These are phyloP conservation scores for Croton setiger DNA, from an alignment of 441 rosid species.

Conservation along the genomic window DNA sequence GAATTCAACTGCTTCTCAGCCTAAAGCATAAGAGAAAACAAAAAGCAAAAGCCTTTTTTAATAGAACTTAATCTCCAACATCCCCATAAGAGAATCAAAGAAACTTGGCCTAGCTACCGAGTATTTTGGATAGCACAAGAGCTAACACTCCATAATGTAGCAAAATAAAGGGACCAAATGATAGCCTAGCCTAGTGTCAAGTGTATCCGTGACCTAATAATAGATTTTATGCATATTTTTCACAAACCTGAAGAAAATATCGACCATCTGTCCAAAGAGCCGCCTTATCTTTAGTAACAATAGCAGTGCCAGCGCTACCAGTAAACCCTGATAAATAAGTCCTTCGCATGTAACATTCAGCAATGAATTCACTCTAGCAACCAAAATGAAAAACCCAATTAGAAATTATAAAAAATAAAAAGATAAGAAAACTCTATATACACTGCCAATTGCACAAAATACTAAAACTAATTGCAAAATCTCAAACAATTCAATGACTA, in stretches of 20 bases:
- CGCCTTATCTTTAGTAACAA: conserved; percentile 88
- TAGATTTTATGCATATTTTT: background rate
- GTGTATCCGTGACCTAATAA: too few species aligned
- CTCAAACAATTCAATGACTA: background rate
- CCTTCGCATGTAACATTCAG: conserved; percentile 87
- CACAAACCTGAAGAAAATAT: conserved; percentile 89
- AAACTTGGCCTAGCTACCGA: background rate
- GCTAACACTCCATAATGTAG: background rate
- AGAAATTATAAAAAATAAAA: background rate
- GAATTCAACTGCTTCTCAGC: conserved; percentile 86
- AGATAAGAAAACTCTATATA: background rate
- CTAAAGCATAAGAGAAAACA: conserved; percentile 36
- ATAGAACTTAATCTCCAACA: background rate
- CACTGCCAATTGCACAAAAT: background rate
- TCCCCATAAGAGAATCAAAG: background rate
- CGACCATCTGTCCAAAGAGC: conserved; percentile 99
- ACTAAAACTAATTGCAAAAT: background rate
- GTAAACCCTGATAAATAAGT: conserved; percentile 82
- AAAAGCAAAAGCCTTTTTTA: conserved; percentile 3
- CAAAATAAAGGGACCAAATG: background rate
- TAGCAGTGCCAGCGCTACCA: conserved; percentile 93
- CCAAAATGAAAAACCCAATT: conserved; percentile 9
- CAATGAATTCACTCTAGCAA: conserved; percentile 89
- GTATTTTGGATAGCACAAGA: background rate
- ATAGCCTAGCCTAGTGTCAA: background rate